phyloP scores from a whole-genome alignment of 1,284 basidiomycete species.

The Somion occarium region DNA sequence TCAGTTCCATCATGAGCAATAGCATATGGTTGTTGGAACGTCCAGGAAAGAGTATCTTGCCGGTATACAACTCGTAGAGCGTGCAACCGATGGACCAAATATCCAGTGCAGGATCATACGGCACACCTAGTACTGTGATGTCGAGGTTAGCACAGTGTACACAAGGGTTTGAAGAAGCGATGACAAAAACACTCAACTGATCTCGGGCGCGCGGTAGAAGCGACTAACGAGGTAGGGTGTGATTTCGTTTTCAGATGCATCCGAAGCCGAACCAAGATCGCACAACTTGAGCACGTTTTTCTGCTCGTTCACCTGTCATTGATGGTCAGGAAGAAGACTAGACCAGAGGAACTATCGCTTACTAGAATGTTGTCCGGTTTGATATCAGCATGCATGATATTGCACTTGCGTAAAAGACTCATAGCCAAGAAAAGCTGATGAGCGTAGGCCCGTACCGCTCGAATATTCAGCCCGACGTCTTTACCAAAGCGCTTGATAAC shows the following conservation, averaged over 20 bases:
- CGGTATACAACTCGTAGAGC: slow-evolving; percentile 95
- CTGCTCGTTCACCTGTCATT: slow-evolving; percentile 81
- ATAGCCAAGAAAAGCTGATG: slow-evolving; percentile 93
- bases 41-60: slow-evolving; percentile 97
- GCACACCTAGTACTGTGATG: slow-evolving; percentile 81
- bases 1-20: slow-evolving; percentile 93
- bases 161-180: slow-evolving; percentile 5
- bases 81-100: slow-evolving; percentile 99
- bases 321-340: neutral
- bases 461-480: slow-evolving; percentile 94
- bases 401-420: slow-evolving; percentile 81
- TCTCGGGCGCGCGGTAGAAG: slow-evolving; percentile 98
- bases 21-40: slow-evolving; percentile 98
- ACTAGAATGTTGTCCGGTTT: slow-evolving; percentile 96
- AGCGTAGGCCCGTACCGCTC: slow-evolving; percentile 95
- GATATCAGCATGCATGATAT: slow-evolving; percentile 97
- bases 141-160: neutral
- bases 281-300: slow-evolving; percentile 95
- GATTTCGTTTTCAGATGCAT: slow-evolving; percentile 92
- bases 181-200: slow-evolving; percentile 63
- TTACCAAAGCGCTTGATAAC: slow-evolving; percentile 99
- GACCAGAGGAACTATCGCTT: slow-evolving; percentile 18
- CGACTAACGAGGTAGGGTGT: slow-evolving; percentile 97
- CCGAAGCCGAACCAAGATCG: slow-evolving; percentile 94
- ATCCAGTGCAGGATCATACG: slow-evolving; percentile 92